Base-by-base conservation (phyloP, 352 stramenopile genomes). In the Phytopythium helicoides region DNA sequence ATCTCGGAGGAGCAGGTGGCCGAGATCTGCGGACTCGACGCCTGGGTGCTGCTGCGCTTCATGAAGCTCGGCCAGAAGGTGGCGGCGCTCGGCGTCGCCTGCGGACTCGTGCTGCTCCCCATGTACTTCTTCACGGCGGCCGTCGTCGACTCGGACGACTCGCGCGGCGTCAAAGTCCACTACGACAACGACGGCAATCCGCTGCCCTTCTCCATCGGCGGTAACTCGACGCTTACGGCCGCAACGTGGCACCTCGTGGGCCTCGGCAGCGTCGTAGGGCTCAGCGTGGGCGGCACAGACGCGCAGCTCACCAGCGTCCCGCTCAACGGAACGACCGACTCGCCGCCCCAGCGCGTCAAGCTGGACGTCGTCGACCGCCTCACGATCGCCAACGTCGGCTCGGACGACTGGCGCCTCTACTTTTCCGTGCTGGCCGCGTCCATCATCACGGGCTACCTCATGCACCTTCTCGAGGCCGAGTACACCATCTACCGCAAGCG, bases 31-130 rank as follows among this genome's bases (percentile, higher is more conserved):
- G 81, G 81, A 0, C 62, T 92, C 52, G 78, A 89, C 53, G 74
- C 81, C 15, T 86, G 76, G 72, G 73, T 92, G 52, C 77, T 92
- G 48, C 52, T 92, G 54, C 81, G 78, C 45, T 93, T 93, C 49
- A 66, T 90, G 35, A 73, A 76, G 23, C 70, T 93, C 38, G 70
- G 76, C 9, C 73, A 85, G 34, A 87, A 88, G 36, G 72, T 91
- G 42, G 76, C 80, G 21, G 56, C 74, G 22, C 54, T 93, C 50
- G 73, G 60, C 15, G 39, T 88, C 40, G 26, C 73, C 44, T 75
- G 62, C 16, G 87, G 80, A 5, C 36, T 88, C n/a, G 65, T 66
- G 18, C 78, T 89, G 48, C 88, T 90, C 48, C 77, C 82, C 31
- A 71, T 93, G 52, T 90, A 86, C 60, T 68, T 62, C 52, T 73